Conservation (phyloP, 768 basidiomycete species). For the Roridomyces roridus region DNA sequence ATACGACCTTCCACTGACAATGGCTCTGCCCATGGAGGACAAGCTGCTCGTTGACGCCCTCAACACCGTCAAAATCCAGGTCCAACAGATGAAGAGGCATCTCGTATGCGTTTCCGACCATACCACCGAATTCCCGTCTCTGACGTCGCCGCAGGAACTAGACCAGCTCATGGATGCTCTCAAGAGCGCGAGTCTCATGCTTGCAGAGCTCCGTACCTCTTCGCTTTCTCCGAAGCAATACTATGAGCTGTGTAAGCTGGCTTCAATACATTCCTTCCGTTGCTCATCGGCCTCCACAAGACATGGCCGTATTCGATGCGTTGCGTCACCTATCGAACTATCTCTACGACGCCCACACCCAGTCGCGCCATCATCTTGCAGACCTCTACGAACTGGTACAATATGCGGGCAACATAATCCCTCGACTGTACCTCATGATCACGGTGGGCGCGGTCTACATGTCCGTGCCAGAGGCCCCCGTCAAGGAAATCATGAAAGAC, state of each 20-base stretch:
- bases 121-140: conserved; percentile 9
- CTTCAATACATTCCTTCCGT: neutral
- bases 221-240: conserved; percentile 96
- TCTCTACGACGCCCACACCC: conserved; percentile 93
- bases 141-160: conserved; percentile 62
- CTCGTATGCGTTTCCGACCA: conserved; percentile 58
- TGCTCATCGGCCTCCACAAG: conserved; percentile 43
- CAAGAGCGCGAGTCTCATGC: conserved; percentile 96
- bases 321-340: conserved; percentile 95
- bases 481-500: conserved; percentile 99
- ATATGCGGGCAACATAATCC: conserved; percentile 96
- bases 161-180: conserved; percentile 99
- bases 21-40: conserved; percentile 63
- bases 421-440: conserved; percentile 96
- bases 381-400: conserved; percentile 99
- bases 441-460: conserved; percentile 99
- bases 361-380: conserved; percentile 92
- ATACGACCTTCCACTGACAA: conserved; percentile 22
- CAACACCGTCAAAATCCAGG: conserved; percentile 88
- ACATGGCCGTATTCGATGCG: conserved; percentile 99
- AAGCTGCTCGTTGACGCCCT: conserved; percentile 86
- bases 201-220: conserved; percentile 93
- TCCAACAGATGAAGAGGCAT: conserved; percentile 94
- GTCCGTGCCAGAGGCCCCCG: conserved; percentile 95
- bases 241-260: conserved; percentile 89